Evolutionary conservation across 73 alveolate genomes (phyloP), one percentile per base, ranked within the genome.

Genomic region (Paramecium sonneborni): DNA sequence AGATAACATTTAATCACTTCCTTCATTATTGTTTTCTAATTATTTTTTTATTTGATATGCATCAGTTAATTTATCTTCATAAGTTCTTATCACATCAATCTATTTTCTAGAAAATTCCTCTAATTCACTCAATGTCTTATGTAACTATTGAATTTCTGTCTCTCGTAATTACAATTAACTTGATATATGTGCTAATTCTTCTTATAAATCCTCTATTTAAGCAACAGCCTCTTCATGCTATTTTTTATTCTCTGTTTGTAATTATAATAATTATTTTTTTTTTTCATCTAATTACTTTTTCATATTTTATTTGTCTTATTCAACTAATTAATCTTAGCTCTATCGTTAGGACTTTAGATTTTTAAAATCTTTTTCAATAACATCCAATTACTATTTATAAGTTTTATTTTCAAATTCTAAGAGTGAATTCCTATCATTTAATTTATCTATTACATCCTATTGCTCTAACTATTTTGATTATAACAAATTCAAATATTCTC

Each of bases 51-150:
- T 41, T 21, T 38, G 0, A 24, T 39, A 20, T 7, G 56, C 90
- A 26, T 79, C 90, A 24, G 74, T 39, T 79, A 79, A 44, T 24
- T 79, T 79, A 12, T 79, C 90, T 26, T 79, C 90, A 79, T 79
- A 79, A 23, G 23, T 43, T 38, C 48, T 38, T 21, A 79, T 79
- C 18, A 79, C 90, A 30, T 79, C 90, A 30, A 79, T 39, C 30
- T 79, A 44, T 24, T 46, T 79, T 79, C 90, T 79, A 2, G 90
- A 79, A 24, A 79, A 79, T 14, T 79, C 90, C 46, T 79, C 90
- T 44, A 79, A 79, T 43, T 79, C 69, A 39, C 34, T 24, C 28
- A 79, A 79, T 5, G 76, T 79, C 30, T 38, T 39, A 46, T 79
- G 44, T 21, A 79, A 34, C 18, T 79, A 21, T 18, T 26, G 18